Conservation (phyloP, 192 early-diverging fungal genomes). For the Coemansia asiatica region DNA sequence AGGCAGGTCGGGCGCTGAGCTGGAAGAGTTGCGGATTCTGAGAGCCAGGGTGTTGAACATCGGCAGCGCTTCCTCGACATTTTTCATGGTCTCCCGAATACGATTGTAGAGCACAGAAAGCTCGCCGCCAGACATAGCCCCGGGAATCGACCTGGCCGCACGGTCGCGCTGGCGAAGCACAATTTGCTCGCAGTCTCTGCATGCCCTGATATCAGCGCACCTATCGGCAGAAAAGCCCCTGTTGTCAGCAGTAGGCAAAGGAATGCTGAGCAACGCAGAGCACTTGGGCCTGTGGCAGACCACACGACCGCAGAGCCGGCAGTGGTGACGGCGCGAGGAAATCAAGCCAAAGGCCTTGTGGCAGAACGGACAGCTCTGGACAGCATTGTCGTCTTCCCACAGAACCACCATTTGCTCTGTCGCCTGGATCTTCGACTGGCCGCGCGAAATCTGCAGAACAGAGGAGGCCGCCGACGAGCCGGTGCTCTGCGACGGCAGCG, state of each 20-base stretch:
- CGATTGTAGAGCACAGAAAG: conserved; percentile 19
- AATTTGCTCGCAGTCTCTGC: conserved; percentile 59
- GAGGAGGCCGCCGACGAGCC: not conserved
- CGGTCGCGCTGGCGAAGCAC: conserved; percentile 58
- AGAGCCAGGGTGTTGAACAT: conserved; percentile 31
- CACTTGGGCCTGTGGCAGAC: conserved; percentile 59
- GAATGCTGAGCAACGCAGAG: conserved; percentile 36
- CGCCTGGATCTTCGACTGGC: conserved; percentile 15
- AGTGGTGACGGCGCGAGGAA: conserved; percentile 69
- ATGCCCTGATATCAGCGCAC: conserved; percentile 51
- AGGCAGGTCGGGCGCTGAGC: conserved; percentile 48
- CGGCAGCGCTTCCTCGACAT: conserved; percentile 33
- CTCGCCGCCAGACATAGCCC: conserved; percentile 32
- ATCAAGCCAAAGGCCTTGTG: conserved; percentile 51
- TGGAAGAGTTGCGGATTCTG: not conserved
- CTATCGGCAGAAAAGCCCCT: conserved; percentile 7
- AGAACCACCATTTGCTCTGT: conserved; percentile 48
- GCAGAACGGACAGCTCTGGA: conserved; percentile 27
- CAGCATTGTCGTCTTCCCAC: conserved; percentile 36
- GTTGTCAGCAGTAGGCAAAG: conserved; percentile 14
- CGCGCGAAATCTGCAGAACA: not conserved
- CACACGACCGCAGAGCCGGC: conserved; percentile 68
- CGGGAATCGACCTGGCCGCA: conserved; percentile 24
- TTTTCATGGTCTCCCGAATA: conserved; percentile 16
- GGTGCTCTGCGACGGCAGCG: not conserved